These are phyloP conservation scores for Hymenoscyphus linearis DNA, from an alignment of 2,329 filamentous ascomycete species.

Conservation along the genomic window DNA sequence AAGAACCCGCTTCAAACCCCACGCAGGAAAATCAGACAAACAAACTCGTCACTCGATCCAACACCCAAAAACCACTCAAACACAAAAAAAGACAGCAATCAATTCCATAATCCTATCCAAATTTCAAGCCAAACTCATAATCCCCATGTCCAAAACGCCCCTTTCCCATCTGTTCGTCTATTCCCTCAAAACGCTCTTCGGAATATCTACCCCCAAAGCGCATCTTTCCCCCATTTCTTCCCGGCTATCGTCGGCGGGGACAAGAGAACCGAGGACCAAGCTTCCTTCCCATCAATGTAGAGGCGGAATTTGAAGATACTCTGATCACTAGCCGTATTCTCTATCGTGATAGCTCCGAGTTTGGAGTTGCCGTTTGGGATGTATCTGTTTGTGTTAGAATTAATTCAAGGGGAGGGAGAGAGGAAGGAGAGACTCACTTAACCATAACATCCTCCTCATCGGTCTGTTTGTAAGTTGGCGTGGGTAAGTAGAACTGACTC, in stretches of 20 bases:
- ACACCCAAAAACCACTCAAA: not conserved
- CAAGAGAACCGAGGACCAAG: conserved; percentile 61
- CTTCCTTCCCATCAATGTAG: conserved; percentile 74
- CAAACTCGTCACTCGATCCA: not conserved
- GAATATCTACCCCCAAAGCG: conserved; percentile 27
- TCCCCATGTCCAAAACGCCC: conserved; percentile 1
- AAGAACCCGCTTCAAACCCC: too few relatives aligned
- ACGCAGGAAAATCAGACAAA: too few relatives aligned
- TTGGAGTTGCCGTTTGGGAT: conserved; percentile 83
- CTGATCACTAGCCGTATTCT: conserved; percentile 57
- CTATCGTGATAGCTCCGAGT: conserved; percentile 78
- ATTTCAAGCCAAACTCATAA: not conserved
- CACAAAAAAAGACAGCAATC: not conserved
- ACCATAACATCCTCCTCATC: conserved; percentile 79
- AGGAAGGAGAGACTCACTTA: conserved; percentile 53
- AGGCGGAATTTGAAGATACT: conserved; percentile 75
- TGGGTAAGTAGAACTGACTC: conserved; percentile 88
- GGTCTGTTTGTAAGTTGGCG: conserved; percentile 75
- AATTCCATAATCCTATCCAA: not conserved
- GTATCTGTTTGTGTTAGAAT: conserved; percentile 47
- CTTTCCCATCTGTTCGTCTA: not conserved
- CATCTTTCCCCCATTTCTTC: conserved; percentile 26
- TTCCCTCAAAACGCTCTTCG: not conserved
- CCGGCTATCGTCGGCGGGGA: conserved; percentile 37
- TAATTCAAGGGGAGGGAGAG: not conserved